These are phyloP conservation scores for Drechslerella coelobrocha DNA, from an alignment of 2,329 filamentous ascomycete species.

Conservation along the genomic window DNA sequence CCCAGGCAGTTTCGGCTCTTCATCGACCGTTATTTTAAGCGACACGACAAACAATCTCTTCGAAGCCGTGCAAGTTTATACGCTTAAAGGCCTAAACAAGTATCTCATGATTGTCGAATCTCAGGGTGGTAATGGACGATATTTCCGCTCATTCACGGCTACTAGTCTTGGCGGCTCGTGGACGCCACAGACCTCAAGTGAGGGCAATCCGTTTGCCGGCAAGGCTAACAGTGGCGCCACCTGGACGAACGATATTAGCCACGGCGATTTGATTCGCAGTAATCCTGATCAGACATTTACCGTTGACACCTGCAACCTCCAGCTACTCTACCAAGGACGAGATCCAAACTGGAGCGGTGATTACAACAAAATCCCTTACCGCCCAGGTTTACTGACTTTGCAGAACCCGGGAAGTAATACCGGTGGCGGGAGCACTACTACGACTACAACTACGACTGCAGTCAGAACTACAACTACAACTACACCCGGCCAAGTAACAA, in stretches of 20 bases:
- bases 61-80: slow-evolving; percentile 73
- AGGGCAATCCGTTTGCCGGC: slow-evolving; percentile 70
- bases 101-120: slow-evolving; percentile 75
- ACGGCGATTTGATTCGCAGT: slow-evolving; percentile 68
- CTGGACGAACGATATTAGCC: slow-evolving; percentile 72
- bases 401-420: slow-evolving; percentile 40
- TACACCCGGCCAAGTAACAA: slow-evolving; percentile 2
- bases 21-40: slow-evolving; percentile 63
- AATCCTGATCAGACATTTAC: slow-evolving; percentile 69
- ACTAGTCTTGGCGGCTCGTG: slow-evolving; percentile 65
- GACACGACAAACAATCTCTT: slow-evolving; percentile 68
- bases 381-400: slow-evolving; percentile 65
- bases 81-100: slow-evolving; percentile 63
- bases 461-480: neutral
- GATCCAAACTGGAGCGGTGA: slow-evolving; percentile 59
- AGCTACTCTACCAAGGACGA: slow-evolving; percentile 70
- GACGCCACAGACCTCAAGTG: slow-evolving; percentile 66
- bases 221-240: slow-evolving; percentile 70
- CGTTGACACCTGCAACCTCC: slow-evolving; percentile 70
- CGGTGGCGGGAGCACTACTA: slow-evolving; percentile 10
- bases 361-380: slow-evolving; percentile 65
- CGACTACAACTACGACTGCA: neutral
- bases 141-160: slow-evolving; percentile 72
- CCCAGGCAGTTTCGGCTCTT: slow-evolving; percentile 67
- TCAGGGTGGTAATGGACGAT: slow-evolving; percentile 66